These are phyloP conservation scores for Anthoceros angustus DNA, from an alignment of 225 moss, liverwort and hornwort species.

Conservation along the genomic window DNA sequence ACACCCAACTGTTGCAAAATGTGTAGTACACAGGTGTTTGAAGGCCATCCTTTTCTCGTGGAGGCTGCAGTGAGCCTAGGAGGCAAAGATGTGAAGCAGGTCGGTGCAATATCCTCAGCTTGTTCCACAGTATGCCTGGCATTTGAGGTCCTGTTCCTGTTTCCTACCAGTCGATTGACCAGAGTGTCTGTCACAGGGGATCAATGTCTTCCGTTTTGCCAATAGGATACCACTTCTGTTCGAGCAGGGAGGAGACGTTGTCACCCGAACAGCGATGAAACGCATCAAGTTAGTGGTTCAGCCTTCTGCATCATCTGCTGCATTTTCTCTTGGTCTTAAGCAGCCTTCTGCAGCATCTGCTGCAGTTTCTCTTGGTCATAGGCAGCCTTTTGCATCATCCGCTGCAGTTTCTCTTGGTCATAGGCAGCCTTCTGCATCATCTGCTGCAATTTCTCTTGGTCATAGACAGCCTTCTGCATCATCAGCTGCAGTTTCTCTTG, in stretches of 20 bases:
- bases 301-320: background rate
- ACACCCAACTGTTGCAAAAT: background rate
- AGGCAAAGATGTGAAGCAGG: constrained; percentile 89
- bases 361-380: background rate
- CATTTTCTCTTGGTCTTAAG: background rate
- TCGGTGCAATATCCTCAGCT: constrained; percentile 12
- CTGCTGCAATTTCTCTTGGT: background rate
- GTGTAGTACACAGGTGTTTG: constrained; percentile 85
- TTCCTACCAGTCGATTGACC: background rate
- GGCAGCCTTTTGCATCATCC: no score
- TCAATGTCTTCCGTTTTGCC: constrained; percentile 92
- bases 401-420: background rate
- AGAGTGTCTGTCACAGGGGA: constrained; percentile 30
- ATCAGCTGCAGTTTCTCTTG: background rate
- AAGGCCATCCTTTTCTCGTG: constrained; percentile 90
- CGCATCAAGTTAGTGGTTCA: constrained; percentile 66
- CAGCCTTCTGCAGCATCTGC: no score
- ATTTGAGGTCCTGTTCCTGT: no score
- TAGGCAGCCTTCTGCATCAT: no score
- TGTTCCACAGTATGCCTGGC: background rate
- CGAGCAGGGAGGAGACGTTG: constrained; percentile 94
- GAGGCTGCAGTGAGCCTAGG: constrained; percentile 98
- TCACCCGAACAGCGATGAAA: constrained; percentile 87
- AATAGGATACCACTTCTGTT: constrained; percentile 91
- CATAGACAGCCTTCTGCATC: no score